Conservation (phyloP, 306 rosid species). For the Cucumis sativus region DNA sequence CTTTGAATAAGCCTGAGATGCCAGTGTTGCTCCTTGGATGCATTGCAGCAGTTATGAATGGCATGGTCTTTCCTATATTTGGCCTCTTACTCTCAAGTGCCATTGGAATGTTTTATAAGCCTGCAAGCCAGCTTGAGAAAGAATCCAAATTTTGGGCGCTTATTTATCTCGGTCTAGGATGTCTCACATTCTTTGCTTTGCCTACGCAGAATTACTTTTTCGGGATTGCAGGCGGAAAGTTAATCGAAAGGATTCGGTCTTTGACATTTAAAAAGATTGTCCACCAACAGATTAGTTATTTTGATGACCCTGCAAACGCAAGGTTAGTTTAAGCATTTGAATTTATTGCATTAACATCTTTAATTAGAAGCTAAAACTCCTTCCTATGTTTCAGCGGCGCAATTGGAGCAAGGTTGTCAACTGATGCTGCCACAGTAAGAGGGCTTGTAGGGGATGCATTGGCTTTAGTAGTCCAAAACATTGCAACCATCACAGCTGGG, state of each 20-base stretch:
- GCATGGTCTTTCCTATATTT: constrained; percentile 56
- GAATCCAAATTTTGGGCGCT: constrained; percentile 58
- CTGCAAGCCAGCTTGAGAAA: constrained; percentile 31
- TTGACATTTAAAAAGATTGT: constrained; percentile 63
- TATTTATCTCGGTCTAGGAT: constrained; percentile 46
- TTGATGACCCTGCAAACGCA: constrained; percentile 82
- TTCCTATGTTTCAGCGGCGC: constrained; percentile 35
- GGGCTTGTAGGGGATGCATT: constrained; percentile 74
- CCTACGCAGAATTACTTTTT: constrained; percentile 49
- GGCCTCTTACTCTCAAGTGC: constrained; percentile 62
- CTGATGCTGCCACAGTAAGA: constrained; percentile 64
- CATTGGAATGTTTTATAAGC: constrained; percentile 45
- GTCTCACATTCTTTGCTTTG: constrained; percentile 14
- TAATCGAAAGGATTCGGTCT: constrained; percentile 59
- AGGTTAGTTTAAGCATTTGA: constrained; percentile 26
- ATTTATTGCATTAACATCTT: not conserved
- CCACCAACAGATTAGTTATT: constrained; percentile 76
- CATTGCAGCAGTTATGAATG: constrained; percentile 47
- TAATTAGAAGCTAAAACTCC: not conserved
- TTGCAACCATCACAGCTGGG: constrained; percentile 42
- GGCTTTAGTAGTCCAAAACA: constrained; percentile 56
- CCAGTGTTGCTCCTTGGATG: constrained; percentile 48
- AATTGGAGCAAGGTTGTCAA: constrained; percentile 72
- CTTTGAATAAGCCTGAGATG: constrained; percentile 61
- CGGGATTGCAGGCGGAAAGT: constrained; percentile 75